Conservation (phyloP, 140 eudicot species). For the Senecio squalidus region DNA sequence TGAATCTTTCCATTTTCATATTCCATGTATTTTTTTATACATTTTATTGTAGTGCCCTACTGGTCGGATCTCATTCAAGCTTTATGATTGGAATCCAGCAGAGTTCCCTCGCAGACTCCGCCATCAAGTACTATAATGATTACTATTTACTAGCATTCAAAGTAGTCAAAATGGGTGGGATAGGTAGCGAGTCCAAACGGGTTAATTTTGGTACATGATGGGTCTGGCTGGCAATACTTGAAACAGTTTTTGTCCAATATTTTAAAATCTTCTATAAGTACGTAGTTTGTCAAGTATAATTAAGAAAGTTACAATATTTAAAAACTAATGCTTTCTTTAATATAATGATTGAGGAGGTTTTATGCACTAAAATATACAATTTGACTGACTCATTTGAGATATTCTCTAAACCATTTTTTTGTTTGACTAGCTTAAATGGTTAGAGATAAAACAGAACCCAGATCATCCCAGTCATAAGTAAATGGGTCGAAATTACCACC, state of each 20-base stretch:
- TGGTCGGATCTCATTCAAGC: constrained; percentile 96
- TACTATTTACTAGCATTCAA: constrained; percentile 39
- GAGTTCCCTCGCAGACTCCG: constrained; percentile 91
- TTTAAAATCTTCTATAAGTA: neutral
- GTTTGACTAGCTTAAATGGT: neutral
- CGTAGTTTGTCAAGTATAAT: too few relatives aligned
- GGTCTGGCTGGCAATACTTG: neutral
- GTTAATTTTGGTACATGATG: neutral
- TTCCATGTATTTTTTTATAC: neutral
- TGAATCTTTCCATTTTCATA: neutral
- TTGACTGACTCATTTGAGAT: neutral
- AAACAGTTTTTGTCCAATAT: neutral
- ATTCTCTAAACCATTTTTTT: neutral
- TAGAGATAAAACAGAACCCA: neutral
- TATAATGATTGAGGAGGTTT: too few relatives aligned
- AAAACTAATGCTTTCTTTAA: too few relatives aligned
- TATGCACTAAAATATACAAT: neutral
- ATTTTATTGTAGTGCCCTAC: constrained; percentile 64
- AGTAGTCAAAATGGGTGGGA: neutral
- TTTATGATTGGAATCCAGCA: constrained; percentile 98
- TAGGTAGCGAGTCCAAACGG: neutral
- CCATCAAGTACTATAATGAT: constrained; percentile 66
- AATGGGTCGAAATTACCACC: neutral
- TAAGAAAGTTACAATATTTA: too few relatives aligned
- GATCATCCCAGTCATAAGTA: neutral